Conservation (phyloP, 1,284 basidiomycete species). For the Sphagnurus paluster region DNA sequence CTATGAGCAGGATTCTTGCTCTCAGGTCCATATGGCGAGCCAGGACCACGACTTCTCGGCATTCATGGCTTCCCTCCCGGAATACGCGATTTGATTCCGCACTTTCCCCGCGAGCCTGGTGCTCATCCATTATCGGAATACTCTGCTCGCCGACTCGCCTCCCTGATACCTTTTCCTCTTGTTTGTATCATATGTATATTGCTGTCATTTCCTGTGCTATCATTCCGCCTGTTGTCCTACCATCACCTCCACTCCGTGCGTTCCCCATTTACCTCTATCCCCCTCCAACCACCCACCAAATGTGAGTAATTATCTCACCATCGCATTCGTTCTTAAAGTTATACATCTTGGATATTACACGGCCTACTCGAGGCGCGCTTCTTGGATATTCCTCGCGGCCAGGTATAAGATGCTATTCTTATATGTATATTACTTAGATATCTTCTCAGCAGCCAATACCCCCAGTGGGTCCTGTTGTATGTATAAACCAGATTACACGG, state of each 20-base stretch:
- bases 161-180: background rate
- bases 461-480: constrained; percentile 13
- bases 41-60: constrained; percentile 29
- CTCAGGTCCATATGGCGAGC: constrained; percentile 22
- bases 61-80: constrained; percentile 28
- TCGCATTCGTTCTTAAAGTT: constrained; percentile 16
- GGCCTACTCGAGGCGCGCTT: constrained; percentile 11
- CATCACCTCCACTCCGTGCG: constrained; percentile 1
- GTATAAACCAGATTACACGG: constrained; percentile 14
- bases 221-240: constrained; percentile 3
- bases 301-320: constrained; percentile 14
- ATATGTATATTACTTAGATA: constrained; percentile 19
- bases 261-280: constrained; percentile 4
- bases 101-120: constrained; percentile 9
- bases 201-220: background rate
- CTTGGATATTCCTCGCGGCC: constrained; percentile 9
- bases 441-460: constrained; percentile 1
- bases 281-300: background rate
- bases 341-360: constrained; percentile 12
- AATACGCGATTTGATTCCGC: constrained; percentile 23
- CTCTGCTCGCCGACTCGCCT: background rate
- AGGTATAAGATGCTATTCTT: constrained; percentile 18
- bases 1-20: constrained; percentile 16
- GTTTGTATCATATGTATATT: constrained; percentile 9
- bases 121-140: background rate